These are phyloP conservation scores for Penicillium decumbens DNA, from an alignment of 2,329 filamentous ascomycete genomes.

Conservation along the genomic window DNA sequence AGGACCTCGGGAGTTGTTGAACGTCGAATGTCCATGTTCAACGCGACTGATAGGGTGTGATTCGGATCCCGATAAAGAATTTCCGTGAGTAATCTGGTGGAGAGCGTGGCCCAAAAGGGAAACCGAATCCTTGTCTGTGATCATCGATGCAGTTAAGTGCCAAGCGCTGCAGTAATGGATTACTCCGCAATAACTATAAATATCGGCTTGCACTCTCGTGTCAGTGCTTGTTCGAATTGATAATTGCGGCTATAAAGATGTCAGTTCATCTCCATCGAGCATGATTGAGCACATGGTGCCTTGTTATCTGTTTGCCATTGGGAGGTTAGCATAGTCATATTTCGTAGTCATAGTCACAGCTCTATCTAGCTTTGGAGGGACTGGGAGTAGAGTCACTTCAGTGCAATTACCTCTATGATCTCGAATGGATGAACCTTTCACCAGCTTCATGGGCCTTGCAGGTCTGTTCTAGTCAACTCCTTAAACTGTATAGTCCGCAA, in stretches of 20 bases:
- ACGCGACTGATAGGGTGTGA: conserved; percentile 1
- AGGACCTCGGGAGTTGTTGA: neutral
- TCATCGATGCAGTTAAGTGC: neutral
- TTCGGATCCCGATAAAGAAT: conserved; percentile 20
- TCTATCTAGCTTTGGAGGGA: neutral
- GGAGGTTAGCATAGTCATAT: neutral
- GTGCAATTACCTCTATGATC: neutral
- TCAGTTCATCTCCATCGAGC: neutral
- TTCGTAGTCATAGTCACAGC: neutral
- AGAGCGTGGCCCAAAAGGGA: conserved; percentile 14
- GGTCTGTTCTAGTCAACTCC: neutral
- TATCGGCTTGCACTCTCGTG: neutral
- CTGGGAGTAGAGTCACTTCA: neutral
- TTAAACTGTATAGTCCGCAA: conserved; percentile 4
- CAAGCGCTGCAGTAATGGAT: neutral
- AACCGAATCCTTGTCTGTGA: conserved; percentile 14
- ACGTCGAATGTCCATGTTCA: neutral
- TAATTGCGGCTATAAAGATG: neutral
- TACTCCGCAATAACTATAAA: neutral
- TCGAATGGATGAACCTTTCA: conserved; percentile 25
- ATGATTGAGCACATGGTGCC: neutral
- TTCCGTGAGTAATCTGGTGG: conserved; percentile 20
- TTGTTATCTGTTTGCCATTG: neutral
- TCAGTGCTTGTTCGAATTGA: neutral
- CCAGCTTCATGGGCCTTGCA: conserved; percentile 14